These are phyloP conservation scores for Blastobotrys chiropterorum DNA, from an alignment of 805 yeast genomes.

Conservation along the genomic window DNA sequence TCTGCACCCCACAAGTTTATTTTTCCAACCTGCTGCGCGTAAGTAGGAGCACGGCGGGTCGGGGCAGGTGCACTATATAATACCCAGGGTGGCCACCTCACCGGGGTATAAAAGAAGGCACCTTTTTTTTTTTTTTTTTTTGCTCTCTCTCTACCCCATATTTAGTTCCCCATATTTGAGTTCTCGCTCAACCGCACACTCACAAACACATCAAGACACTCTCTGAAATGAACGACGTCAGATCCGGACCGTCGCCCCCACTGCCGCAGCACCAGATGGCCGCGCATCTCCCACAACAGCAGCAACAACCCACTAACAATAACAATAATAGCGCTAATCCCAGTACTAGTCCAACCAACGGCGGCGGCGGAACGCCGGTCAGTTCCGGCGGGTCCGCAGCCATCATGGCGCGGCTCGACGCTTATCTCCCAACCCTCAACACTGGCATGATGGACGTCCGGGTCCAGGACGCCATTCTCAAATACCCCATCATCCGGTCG, in stretches of 20 bases:
- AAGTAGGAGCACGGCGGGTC: not conserved
- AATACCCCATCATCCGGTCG: conserved; percentile 25
- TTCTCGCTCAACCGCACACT: not conserved
- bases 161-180: no score
- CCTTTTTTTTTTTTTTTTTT: not conserved
- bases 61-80: not conserved
- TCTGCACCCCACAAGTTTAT: not conserved
- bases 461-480: conserved; percentile 26
- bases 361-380: not conserved
- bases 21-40: no score
- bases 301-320: not conserved
- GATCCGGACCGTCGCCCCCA: no score
- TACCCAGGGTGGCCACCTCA: not conserved
- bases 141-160: no score
- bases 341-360: no score
- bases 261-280: no score
- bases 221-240: not conserved
- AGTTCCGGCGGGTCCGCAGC: conserved; percentile 10
- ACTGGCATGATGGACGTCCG: conserved; percentile 26
- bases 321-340: not conserved
- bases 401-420: conserved; percentile 20
- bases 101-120: not conserved
- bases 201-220: no score
- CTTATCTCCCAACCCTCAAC: conserved; percentile 23
- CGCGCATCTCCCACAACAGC: not conserved